Percentiles rank a stretch among this genome's conserved stretches.
Conservation (phyloP, 306 rosid genomes). For the Trifolium dubium region DNA sequence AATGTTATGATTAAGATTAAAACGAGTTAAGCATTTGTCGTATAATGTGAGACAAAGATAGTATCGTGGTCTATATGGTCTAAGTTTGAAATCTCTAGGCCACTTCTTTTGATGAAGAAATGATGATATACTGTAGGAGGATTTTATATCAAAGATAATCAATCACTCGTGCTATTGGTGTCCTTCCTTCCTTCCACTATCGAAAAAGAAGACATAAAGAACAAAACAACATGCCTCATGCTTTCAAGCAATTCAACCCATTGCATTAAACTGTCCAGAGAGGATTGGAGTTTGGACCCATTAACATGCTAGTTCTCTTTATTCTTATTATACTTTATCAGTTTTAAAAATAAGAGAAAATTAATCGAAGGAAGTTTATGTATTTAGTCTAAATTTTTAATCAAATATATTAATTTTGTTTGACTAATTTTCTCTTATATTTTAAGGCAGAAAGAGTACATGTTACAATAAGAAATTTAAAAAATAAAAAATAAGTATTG, state of each 20-base stretch:
- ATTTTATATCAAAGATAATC: too few relatives aligned
- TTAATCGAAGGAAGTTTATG: too few relatives aligned
- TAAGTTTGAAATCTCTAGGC: not conserved
- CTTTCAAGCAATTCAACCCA: conserved; percentile 32
- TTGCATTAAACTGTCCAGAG: too few relatives aligned
- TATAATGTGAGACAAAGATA: not conserved
- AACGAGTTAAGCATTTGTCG: not conserved
- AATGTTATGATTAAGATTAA: not conserved
- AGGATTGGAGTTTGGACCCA: conserved; percentile 43
- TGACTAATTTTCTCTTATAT: too few relatives aligned
- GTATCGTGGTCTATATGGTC: not conserved
- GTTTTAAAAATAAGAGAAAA: too few relatives aligned
- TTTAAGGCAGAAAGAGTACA: too few relatives aligned
- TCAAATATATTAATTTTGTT: too few relatives aligned
- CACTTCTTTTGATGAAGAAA: conserved; percentile 9
- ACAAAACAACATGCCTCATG: conserved; percentile 35
- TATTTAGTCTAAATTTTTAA: too few relatives aligned
- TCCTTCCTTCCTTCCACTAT: conserved; percentile 48
- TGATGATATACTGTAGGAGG: too few relatives aligned
- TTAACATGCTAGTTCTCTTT: conserved; percentile 35
- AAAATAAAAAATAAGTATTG: too few relatives aligned
- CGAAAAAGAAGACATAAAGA: conserved; percentile 27
- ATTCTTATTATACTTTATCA: conserved; percentile 31
- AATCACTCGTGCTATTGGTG: conserved; percentile 14
- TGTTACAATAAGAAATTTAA: too few relatives aligned